phyloP scores from a whole-genome alignment of 202 grass and related monocot genomes.

The Setaria viridis region DNA sequence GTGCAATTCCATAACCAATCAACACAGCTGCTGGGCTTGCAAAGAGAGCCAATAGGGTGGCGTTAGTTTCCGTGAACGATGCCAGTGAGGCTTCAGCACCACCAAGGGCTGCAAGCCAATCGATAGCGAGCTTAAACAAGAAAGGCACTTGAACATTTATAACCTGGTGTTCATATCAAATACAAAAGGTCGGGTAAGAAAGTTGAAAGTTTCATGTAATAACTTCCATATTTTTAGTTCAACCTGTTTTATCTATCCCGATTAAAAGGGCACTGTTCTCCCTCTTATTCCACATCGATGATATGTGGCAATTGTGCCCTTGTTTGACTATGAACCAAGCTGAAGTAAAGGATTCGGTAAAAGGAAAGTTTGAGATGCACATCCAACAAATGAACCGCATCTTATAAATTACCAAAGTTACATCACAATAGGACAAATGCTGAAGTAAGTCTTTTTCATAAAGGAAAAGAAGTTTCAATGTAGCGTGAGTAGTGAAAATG shows the following conservation, averaged over 20 bases:
- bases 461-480: not conserved
- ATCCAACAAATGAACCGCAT: not conserved
- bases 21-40: conserved; percentile 96
- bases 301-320: conserved; percentile 20
- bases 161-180: conserved; percentile 74
- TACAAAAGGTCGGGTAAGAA: conserved; percentile 47
- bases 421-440: conserved; percentile 28
- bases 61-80: conserved; percentile 91
- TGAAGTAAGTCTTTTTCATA: not conserved
- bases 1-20: conserved; percentile 97
- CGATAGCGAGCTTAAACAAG: conserved; percentile 96
- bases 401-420: not conserved
- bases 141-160: conserved; percentile 99
- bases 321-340: conserved; percentile 36
- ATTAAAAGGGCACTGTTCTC: conserved; percentile 16
- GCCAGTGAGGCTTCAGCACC: conserved; percentile 75
- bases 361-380: conserved; percentile 8
- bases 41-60: conserved; percentile 93
- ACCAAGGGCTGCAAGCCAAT: conserved; percentile 87
- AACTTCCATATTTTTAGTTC: conserved; percentile 27
- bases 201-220: conserved; percentile 22
- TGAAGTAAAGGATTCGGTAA: not conserved
- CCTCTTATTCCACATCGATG: conserved; percentile 27
- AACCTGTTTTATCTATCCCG: conserved; percentile 15
- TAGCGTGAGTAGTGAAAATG: conserved; percentile 9